Conservation (phyloP, 768 basidiomycete species). For the Grammothele lineata region DNA sequence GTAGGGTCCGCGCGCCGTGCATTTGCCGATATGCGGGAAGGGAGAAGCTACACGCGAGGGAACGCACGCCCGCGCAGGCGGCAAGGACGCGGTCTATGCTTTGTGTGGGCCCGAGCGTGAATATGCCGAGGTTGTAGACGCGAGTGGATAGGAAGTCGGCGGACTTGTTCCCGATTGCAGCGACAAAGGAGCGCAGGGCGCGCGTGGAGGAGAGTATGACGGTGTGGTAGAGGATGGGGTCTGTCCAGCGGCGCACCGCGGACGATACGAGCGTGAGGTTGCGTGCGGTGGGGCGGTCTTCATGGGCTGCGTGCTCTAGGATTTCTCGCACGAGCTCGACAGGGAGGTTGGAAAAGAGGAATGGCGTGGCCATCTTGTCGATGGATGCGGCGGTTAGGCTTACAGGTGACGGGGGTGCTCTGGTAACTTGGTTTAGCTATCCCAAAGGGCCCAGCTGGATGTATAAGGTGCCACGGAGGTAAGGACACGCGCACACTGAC, state of each 20-base stretch:
- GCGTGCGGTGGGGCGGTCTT: slow-evolving; percentile 25
- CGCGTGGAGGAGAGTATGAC: slow-evolving; percentile 31
- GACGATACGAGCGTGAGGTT: slow-evolving; percentile 33
- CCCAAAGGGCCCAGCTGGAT: too few relatives aligned
- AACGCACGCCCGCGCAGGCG: slow-evolving; percentile 28
- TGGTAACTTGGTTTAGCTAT: neutral
- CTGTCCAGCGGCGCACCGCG: slow-evolving; percentile 29
- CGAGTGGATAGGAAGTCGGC: slow-evolving; percentile 18
- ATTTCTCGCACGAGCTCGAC: slow-evolving; percentile 33
- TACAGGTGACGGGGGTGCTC: too few relatives aligned
- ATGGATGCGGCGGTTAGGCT: too few relatives aligned
- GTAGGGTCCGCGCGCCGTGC: slow-evolving; percentile 15
- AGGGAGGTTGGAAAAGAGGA: slow-evolving; percentile 26
- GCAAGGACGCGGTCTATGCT: slow-evolving; percentile 29
- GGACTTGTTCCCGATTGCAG: slow-evolving; percentile 25
- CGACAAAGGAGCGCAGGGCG: slow-evolving; percentile 27
- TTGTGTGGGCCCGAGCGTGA: slow-evolving; percentile 31
- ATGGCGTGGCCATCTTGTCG: slow-evolving; percentile 10
- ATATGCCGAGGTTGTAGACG: slow-evolving; percentile 33
- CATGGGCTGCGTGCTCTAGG: slow-evolving; percentile 32
- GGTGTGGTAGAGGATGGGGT: slow-evolving; percentile 34
- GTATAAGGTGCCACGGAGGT: slow-evolving; percentile 3
- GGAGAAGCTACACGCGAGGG: slow-evolving; percentile 34
- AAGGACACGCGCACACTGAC: slow-evolving; percentile 4
- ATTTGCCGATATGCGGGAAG: slow-evolving; percentile 24